Evolutionary conservation across 345 rosid species (phyloP).

Genomic region (Turritis glabra): DNA sequence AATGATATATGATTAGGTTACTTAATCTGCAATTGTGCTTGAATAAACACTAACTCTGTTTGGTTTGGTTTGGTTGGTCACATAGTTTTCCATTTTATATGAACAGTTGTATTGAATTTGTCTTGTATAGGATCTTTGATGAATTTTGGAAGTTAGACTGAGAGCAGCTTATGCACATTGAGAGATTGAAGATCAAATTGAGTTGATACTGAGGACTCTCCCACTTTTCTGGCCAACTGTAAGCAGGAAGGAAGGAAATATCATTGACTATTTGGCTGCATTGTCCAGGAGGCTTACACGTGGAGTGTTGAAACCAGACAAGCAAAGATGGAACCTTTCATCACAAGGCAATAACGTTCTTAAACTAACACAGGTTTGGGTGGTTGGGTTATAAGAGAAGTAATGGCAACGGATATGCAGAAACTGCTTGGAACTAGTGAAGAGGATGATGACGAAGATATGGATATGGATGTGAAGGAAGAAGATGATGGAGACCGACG

Average conservation of each 20-base stretch:
- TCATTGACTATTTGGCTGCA: conserved; percentile 16
- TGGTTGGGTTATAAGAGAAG: conserved; percentile 25
- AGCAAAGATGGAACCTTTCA: conserved; percentile 32
- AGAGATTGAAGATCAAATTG: conserved; percentile 18
- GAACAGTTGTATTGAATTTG: not conserved
- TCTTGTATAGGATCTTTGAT: conserved; percentile 14
- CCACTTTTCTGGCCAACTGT: conserved; percentile 28
- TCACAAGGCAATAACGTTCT: conserved; percentile 17
- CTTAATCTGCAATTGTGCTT: conserved; percentile 3
- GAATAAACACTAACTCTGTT: not conserved
- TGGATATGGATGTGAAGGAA: conserved; percentile 88
- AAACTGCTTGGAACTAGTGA: conserved; percentile 71
- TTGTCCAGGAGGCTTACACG: conserved; percentile 20
- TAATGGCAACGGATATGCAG: conserved; percentile 86
- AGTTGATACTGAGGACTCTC: conserved; percentile 6
- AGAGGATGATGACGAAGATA: conserved; percentile 93
- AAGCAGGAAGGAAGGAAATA: conserved; percentile 3
- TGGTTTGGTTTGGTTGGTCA: not conserved
- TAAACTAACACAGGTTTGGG: conserved; percentile 28
- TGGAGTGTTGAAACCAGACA: conserved; percentile 16
- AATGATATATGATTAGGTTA: conserved; percentile 30
- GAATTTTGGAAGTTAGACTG: conserved; percentile 3
- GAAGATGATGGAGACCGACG: conserved; percentile 68
- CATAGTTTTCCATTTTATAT: not conserved
- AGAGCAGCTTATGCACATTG: conserved; percentile 21